Conservation (phyloP, 2,329 filamentous ascomycete species). For the Neopestalotiopsis clavispora region DNA sequence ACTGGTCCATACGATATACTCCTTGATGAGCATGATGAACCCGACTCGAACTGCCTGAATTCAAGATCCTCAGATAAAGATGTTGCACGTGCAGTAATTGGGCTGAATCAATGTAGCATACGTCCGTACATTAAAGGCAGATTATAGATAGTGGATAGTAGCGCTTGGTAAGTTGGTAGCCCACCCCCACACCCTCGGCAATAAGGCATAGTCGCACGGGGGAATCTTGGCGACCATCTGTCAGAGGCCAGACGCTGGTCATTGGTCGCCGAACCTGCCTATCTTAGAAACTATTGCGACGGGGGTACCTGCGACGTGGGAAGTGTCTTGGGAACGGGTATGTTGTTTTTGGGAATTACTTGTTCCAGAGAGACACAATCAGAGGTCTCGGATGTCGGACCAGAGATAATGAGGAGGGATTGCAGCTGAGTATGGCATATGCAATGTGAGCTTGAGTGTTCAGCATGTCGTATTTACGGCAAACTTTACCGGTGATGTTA, state of each 20-base stretch:
- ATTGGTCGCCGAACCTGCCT: not conserved
- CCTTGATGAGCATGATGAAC: too few species aligned
- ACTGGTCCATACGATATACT: too few species aligned
- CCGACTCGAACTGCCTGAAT: too few species aligned
- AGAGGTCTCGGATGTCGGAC: not conserved
- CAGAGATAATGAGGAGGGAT: not conserved
- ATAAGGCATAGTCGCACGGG: not conserved
- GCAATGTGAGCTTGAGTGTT: too few species aligned
- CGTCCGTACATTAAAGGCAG: not conserved
- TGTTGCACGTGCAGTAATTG: too few species aligned
- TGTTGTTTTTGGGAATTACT: not conserved
- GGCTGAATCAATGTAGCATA: not conserved
- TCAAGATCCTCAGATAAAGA: too few species aligned
- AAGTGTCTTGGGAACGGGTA: not conserved
- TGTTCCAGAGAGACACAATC: not conserved
- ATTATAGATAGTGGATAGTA: not conserved
- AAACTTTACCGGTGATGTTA: not conserved
- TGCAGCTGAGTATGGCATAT: not conserved
- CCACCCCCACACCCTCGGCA: not conserved
- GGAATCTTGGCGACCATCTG: not conserved
- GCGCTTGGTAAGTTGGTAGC: not conserved
- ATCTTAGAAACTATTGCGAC: not conserved
- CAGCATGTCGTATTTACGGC: not conserved
- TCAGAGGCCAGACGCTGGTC: not conserved
- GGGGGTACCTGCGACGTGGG: not conserved